Base-by-base conservation (phyloP, 176 grass and related monocot genomes). In the Paspalum vaginatum region DNA sequence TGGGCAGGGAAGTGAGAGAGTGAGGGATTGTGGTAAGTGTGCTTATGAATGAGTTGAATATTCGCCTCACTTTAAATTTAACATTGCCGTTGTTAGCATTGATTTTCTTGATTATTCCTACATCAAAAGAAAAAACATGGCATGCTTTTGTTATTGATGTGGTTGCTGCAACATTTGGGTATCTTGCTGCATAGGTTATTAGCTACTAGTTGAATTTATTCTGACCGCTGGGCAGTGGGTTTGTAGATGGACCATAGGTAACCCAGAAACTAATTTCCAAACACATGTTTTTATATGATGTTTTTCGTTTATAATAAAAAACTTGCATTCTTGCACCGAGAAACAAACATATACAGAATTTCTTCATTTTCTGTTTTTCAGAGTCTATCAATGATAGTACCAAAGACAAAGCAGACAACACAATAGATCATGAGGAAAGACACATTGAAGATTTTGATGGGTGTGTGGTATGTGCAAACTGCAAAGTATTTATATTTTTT, bases 391-490 rank as follows among this genome's bases (percentile, higher is more conserved):
- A 58, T 68, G 83, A 66, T 71, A 70, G 65, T 59, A 78, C 21
- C 26, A 61, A 82, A 74, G 48, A 41, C 46, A 86, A 73, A 22
- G 70, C 38, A n/a, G 38, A 18, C 20, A 52, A 70, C 65, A 68
- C 70, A 70, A 65, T 62, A 53, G 21, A 80, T 59, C 26, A 41
- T 45, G 74, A 55, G 14, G 92, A 91, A 83, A 87, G 48, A 32
- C 54, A 79, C 37, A 61, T 86, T 56, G 96, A 95, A 87, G 90
- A 95, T 95, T 43, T 98, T 86, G 96, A 95, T 76, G 86, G 24
- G 77, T 95, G 90, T 49, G 79, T 98, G 92, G 96, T 98, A 90
- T 50, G 10, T 74, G 61, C 40, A 67, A 72, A 72, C 12, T 69
- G 61, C 25, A 57, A 81, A 69, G 5, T 76, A 52, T 38, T 82